Conservation (phyloP, 306 rosid species). For the Cucurbita argyrosperma region DNA sequence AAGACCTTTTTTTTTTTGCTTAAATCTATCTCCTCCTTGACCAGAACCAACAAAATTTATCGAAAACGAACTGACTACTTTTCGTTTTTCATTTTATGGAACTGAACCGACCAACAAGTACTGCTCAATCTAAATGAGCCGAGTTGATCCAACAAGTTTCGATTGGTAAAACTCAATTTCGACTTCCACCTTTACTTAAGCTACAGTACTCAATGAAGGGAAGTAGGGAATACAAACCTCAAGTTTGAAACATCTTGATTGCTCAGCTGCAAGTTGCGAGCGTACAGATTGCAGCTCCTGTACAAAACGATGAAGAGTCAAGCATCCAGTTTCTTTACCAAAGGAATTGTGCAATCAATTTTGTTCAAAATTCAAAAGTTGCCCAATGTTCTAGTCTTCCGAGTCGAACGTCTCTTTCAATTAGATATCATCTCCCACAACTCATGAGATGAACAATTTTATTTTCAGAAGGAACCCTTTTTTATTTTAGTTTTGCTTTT, state of each 20-base stretch:
- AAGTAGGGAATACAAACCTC: conserved; percentile 39
- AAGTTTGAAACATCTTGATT: conserved; percentile 90
- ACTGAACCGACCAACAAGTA: neutral
- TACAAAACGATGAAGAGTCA: conserved; percentile 8
- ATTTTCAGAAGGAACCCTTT: neutral
- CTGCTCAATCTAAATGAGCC: neutral
- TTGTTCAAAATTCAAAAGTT: neutral
- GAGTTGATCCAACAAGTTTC: neutral
- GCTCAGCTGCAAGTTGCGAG: conserved; percentile 84
- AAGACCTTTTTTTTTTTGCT: neutral
- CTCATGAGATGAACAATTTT: neutral
- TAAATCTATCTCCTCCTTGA: neutral
- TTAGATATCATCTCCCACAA: neutral
- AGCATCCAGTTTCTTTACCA: neutral
- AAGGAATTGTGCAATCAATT: neutral
- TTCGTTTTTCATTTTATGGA: neutral
- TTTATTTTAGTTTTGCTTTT: neutral
- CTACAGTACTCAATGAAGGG: neutral
- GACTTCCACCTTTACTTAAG: neutral
- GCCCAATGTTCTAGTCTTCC: neutral
- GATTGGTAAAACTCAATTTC: neutral
- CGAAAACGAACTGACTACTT: neutral
- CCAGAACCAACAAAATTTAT: neutral
- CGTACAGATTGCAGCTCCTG: conserved; percentile 98
- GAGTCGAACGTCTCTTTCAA: neutral